These are phyloP conservation scores for Mortierella sp. DNA, from an alignment of 371 early-diverging fungal genomes.

Conservation along the genomic window DNA sequence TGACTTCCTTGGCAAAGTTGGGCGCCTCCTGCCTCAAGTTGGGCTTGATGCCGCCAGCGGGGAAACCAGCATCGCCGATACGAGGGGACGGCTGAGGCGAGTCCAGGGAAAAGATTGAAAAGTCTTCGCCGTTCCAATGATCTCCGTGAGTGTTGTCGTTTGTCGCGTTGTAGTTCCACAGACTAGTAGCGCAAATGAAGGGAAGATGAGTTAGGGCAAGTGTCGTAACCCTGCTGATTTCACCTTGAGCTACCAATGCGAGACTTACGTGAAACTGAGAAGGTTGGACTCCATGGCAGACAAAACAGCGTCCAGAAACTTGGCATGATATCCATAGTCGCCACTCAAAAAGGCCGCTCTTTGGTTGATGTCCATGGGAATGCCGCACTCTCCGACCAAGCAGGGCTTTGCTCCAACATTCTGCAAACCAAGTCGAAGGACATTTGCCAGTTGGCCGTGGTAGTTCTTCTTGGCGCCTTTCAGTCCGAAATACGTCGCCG, in stretches of 20 bases:
- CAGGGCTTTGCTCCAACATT: slow-evolving; percentile 78
- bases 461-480: slow-evolving; percentile 85
- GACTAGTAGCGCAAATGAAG: slow-evolving; percentile 55
- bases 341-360: slow-evolving; percentile 75
- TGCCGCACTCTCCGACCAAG: slow-evolving; percentile 86
- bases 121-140: slow-evolving; percentile 93
- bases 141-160: slow-evolving; percentile 87
- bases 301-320: slow-evolving; percentile 82
- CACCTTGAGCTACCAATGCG: neutral
- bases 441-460: slow-evolving; percentile 77
- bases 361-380: slow-evolving; percentile 89
- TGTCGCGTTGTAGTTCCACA: slow-evolving; percentile 88
- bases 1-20: slow-evolving; percentile 50
- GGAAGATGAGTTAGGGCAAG: neutral
- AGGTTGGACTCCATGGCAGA: slow-evolving; percentile 81
- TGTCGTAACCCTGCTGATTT: neutral
- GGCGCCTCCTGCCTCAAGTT: slow-evolving; percentile 37
- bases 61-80: neutral
- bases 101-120: slow-evolving; percentile 78
- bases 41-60: neutral
- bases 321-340: slow-evolving; percentile 77
- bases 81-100: slow-evolving; percentile 36
- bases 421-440: slow-evolving; percentile 70
- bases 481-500: slow-evolving; percentile 85
- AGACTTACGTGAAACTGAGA: slow-evolving; percentile 76